These are phyloP conservation scores for Lecanicillium sp. DNA, from an alignment of 2,329 filamentous ascomycete genomes.

Conservation along the genomic window DNA sequence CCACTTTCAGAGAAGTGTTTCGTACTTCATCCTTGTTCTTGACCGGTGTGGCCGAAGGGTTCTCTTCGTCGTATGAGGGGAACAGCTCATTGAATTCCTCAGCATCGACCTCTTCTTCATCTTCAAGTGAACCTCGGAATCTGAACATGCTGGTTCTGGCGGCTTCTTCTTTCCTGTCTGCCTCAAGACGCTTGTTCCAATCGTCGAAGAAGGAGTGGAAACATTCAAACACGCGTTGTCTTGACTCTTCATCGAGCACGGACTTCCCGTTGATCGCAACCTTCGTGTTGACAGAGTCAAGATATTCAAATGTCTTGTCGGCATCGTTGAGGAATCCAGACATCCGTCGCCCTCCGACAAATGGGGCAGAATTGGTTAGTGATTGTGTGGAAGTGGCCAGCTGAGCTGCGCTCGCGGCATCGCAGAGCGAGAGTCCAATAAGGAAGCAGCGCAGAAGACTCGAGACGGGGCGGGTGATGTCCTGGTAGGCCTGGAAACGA, in stretches of 20 bases:
- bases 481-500: constrained; percentile 74
- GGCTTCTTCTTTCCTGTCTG: constrained; percentile 70
- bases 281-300: constrained; percentile 40
- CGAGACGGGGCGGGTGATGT: constrained; percentile 71
- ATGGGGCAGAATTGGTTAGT: constrained; percentile 46
- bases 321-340: neutral
- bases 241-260: constrained; percentile 35
- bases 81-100: constrained; percentile 77
- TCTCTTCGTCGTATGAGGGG: constrained; percentile 62
- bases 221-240: constrained; percentile 55
- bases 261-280: constrained; percentile 43
- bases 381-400: constrained; percentile 28
- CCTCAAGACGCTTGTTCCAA: constrained; percentile 72
- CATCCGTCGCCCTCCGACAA: constrained; percentile 41
- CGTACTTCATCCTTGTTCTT: constrained; percentile 39
- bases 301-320: constrained; percentile 40
- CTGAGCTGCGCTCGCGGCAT: constrained; percentile 36
- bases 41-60: constrained; percentile 21
- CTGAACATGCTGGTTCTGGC: constrained; percentile 73
- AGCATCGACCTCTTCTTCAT: constrained; percentile 67
- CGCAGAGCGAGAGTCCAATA: constrained; percentile 63
- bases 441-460: constrained; percentile 75
- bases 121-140: constrained; percentile 71
- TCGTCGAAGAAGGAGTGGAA: constrained; percentile 70
- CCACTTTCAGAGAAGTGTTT: constrained; percentile 54